Base-by-base conservation (phyloP, 2,329 filamentous ascomycete species). In the Pochonia chlamydosporia region DNA sequence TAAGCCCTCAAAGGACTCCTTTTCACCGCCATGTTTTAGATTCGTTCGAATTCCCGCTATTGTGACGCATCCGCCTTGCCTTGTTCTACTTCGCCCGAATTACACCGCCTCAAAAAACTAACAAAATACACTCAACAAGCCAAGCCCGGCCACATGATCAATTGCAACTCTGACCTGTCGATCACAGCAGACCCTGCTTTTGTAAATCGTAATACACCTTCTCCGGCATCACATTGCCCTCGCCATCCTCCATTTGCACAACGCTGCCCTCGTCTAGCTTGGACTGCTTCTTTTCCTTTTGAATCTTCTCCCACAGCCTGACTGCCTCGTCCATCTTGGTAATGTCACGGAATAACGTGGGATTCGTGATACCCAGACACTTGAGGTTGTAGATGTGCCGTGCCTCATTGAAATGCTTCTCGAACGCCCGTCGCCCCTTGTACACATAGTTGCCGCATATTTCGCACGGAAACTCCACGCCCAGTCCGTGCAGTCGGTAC, bases 361-460 rank as follows among this genome's bases (percentile, higher is more conserved):
- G 90, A 62, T 95, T 93, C 7, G 85, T 95, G 62, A 99, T 93
- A 18, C 95, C 95, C 43, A 99, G 71, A 61, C 92, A 96, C 66
- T 95, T 93, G 55, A 99, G 71, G 1, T 93, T 93, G 62, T 96
- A 93, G 42, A 97, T 87, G 63, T 99, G 93, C 45, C 90, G 76
- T 8, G 88, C 84, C 66, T 99, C 93, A 56, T 91, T 95, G 71
- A 99, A 99, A 66, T 99, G 93, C 74, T 99, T 99, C 64, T 99
- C 93, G 59, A 96, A 99, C 1, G 91, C 91, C 43, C 93, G 82
- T 21, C 93, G 80, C 14, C 93, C 93, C 87, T 96, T 96, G 72
- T 97, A 97, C n/a, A 96, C 90, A 61, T 90, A 96, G 67, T 97
- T 97, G 47, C 93, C 93, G 62, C 93, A 99, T 48, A 99, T 89